Conservation (phyloP, 2,329 filamentous ascomycete species). For the Biscogniauxia sp. region DNA sequence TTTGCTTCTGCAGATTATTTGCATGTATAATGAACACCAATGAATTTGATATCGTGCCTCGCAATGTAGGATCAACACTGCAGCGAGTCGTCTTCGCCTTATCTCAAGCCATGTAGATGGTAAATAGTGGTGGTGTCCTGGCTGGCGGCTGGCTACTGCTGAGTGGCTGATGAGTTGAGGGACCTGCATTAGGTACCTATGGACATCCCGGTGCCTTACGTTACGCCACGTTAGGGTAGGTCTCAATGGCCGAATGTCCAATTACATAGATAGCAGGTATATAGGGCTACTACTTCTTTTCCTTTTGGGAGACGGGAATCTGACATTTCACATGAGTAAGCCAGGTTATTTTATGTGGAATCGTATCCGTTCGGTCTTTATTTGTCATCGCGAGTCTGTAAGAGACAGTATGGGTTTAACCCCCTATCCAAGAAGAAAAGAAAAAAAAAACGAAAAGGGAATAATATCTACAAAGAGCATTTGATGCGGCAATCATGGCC, state of each 20-base stretch:
- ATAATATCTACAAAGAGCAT: not conserved
- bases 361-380: not conserved
- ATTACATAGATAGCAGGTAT: too few relatives aligned
- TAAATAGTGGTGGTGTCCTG: not conserved
- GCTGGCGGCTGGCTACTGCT: not conserved
- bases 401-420: not conserved
- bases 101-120: not conserved
- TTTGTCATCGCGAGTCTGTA: not conserved
- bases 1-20: too few relatives aligned
- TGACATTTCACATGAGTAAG: not conserved
- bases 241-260: not conserved
- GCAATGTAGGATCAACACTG: not conserved
- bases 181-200: not conserved
- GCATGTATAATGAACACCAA: too few relatives aligned
- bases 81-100: not conserved
- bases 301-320: not conserved
- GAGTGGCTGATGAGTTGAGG: not conserved
- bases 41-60: not conserved
- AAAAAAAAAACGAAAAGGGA: not conserved
- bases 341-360: not conserved
- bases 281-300: too few relatives aligned
- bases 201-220: not conserved
- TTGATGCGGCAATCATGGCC: not conserved
- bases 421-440: not conserved
- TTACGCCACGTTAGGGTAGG: not conserved